Conservation (phyloP, 2,329 filamentous ascomycete species). For the Neofusicoccum kwambonambiense region DNA sequence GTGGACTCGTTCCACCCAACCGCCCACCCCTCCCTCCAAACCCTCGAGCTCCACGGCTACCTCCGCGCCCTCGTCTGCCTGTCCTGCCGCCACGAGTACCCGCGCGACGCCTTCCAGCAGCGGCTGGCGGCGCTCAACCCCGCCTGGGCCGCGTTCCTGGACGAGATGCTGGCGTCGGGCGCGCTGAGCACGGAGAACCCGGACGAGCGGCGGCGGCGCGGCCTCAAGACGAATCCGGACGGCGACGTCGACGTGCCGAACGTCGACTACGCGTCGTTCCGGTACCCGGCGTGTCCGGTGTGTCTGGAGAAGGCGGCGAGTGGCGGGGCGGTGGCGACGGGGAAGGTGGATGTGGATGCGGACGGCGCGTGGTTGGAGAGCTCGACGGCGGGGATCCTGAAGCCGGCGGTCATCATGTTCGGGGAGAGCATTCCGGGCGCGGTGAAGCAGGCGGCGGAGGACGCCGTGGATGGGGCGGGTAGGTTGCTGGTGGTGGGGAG, state of each 20-base stretch:
- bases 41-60: constrained; percentile 88
- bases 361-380: constrained; percentile 77
- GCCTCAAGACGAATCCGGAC: constrained; percentile 85
- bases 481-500: constrained; percentile 80
- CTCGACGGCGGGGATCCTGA: constrained; percentile 72
- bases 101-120: constrained; percentile 72
- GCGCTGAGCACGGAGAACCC: constrained; percentile 78
- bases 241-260: constrained; percentile 89
- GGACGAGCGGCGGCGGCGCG: constrained; percentile 63
- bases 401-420: constrained; percentile 95
- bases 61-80: constrained; percentile 78
- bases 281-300: constrained; percentile 84
- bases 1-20: constrained; percentile 88
- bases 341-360: constrained; percentile 65
- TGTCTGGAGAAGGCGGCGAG: constrained; percentile 62
- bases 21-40: constrained; percentile 72
- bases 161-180: constrained; percentile 68
- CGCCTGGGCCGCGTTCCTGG: constrained; percentile 75
- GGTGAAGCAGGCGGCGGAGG: constrained; percentile 75
- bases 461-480: constrained; percentile 73
- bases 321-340: constrained; percentile 29
- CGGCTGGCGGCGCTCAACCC: constrained; percentile 79
- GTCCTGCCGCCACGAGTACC: constrained; percentile 70
- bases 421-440: constrained; percentile 75
- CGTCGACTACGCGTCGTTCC: constrained; percentile 83